A percentile compares a stretch with the other conserved stretches of the same genome.
phyloP scores from a whole-genome alignment of 2,329 filamentous ascomycete genomes.

The Talaromyces pinophilus region DNA sequence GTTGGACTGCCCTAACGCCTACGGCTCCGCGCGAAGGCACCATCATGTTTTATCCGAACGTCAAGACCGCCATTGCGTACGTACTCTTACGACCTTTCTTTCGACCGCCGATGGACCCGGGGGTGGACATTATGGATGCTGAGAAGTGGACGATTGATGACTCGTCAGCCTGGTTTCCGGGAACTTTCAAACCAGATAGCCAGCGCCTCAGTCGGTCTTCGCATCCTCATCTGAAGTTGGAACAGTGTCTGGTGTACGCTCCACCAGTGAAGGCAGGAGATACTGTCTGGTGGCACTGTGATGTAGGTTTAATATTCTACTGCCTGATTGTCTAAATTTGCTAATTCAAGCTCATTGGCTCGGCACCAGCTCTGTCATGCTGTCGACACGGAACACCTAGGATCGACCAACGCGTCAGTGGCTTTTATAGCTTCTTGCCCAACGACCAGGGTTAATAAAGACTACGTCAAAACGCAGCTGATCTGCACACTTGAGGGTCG shows the following conservation, averaged over 20 bases:
- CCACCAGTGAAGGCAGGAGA: slow-evolving; percentile 44
- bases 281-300: slow-evolving; percentile 47
- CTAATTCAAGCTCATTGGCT: neutral
- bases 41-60: neutral
- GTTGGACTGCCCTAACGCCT: neutral
- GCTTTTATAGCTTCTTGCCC: neutral
- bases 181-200: slow-evolving; percentile 36
- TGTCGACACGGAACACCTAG: neutral
- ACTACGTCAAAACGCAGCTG: slow-evolving; percentile 50
- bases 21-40: neutral
- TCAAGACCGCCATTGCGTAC: neutral
- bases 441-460: slow-evolving; percentile 26
- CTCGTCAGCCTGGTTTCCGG: slow-evolving; percentile 40
- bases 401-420: neutral
- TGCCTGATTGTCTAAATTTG: neutral
- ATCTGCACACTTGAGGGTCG: slow-evolving; percentile 54
- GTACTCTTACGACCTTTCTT: neutral
- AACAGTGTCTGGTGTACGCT: slow-evolving; percentile 42
- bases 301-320: slow-evolving; percentile 26
- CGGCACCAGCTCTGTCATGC: neutral
- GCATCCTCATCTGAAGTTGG: slow-evolving; percentile 44
- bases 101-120: neutral
- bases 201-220: slow-evolving; percentile 38
- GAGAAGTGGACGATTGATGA: slow-evolving; percentile 42
- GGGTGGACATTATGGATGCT: slow-evolving; percentile 39